A percentile compares a stretch with the other conserved stretches of the same genome.
Conservation (phyloP, 2,329 filamentous ascomycete genomes). For the Daldinia eschscholtzii region DNA sequence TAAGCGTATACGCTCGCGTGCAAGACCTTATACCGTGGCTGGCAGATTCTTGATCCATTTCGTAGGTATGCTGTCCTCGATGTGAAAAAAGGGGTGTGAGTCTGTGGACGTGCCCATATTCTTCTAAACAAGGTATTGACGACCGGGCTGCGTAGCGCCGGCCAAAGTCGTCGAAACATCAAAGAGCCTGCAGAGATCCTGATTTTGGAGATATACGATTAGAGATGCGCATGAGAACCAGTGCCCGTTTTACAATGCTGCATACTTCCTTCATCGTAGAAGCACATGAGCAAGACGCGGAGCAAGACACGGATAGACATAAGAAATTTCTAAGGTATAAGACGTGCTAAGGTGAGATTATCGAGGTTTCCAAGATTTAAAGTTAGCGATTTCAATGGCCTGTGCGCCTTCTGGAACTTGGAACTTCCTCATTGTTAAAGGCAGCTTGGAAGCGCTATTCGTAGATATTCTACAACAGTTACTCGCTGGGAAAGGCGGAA, state of each 20-base stretch:
- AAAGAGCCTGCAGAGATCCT: not conserved
- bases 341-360: not conserved
- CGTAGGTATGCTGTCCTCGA: not conserved
- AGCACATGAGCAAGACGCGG: not conserved
- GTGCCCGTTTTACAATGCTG: not conserved
- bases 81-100: not conserved
- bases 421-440: not conserved
- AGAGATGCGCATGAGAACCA: not conserved
- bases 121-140: not conserved
- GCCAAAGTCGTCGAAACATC: conserved; percentile 2
- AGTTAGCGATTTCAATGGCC: not conserved
- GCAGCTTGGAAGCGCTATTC: not conserved
- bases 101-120: not conserved
- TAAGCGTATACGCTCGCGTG: not conserved
- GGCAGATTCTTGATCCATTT: not conserved
- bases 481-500: not conserved
- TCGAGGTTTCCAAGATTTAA: not conserved
- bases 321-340: not conserved
- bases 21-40: not conserved
- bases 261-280: not conserved
- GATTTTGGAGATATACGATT: not conserved
- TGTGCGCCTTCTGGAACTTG: not conserved
- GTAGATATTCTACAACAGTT: too few species aligned
- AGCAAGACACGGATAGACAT: not conserved
- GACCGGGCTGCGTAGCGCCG: not conserved